Evolutionary conservation across 352 stramenopile genomes (phyloP), one percentile per base, ranked within the genome.

Genomic region (Pythium utonaiense): DNA sequence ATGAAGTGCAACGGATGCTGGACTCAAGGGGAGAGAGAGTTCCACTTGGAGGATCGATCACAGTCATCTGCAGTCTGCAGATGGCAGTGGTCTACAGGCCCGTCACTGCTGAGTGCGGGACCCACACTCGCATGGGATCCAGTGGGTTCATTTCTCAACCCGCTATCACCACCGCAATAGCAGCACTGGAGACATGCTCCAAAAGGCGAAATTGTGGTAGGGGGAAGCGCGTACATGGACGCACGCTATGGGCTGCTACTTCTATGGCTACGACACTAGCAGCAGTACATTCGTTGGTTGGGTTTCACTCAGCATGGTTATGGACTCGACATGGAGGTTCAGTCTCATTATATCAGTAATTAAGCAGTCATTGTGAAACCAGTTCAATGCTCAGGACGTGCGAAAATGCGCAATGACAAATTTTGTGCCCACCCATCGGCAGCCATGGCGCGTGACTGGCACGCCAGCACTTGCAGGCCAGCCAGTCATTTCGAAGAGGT

Each of bases 271-370:
- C 28, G 28, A 9, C 28, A n/a, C n/a, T n/a, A n/a, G n/a, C n/a
- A n/a, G n/a, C 9, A 33, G 28, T 9, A 45, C 4, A 27, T 27
- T 27, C 4, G 38, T 16, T 45, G 38, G 38, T 45, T 45, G 38
- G 59, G 59, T 66, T 60, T 67, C 60, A 67, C 60, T 67, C 60
- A 67, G 60, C 60, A 67, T 65, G 49, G 51, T 40, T 60, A 59
- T 65, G 53, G 60, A 61, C 61, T 67, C 60, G 60, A 67, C 60
- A 67, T 67, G 60, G 59, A 67, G 52, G 44, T 67, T 67, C 60
- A 61, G 60, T 21, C 60, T 67, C 60, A 67, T 67, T 67, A 67
- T 67, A 67, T 67, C 60, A 67, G 60, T 61, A 61, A 53, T 31
- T 66, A 67, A 61, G 52, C 42, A 61, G 48, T 67, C 60, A 67